A percentile compares a stretch with the other conserved stretches of the same genome.
Conservation (phyloP, 441 rosid genomes). For the Flueggea neowawraea region DNA sequence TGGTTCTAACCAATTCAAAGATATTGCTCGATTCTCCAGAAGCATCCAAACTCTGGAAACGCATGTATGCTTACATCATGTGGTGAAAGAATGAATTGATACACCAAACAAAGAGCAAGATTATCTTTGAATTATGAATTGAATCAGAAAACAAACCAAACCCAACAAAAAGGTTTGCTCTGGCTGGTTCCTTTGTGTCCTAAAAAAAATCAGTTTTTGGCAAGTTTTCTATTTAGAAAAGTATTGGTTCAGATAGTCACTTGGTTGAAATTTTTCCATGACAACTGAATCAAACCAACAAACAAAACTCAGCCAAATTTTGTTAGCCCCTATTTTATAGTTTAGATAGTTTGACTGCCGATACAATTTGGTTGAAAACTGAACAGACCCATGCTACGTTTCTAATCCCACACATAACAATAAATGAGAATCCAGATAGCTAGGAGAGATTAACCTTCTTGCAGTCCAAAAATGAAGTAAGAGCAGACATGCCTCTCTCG, state of each 20-base stretch:
- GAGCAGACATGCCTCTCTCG: conserved; percentile 56
- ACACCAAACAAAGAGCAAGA: background rate
- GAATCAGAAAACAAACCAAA: too few relatives aligned
- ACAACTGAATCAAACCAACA: background rate
- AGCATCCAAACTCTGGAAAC: conserved; percentile 62
- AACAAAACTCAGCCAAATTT: background rate
- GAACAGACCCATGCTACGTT: too few relatives aligned
- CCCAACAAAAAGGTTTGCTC: too few relatives aligned
- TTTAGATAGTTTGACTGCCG: too few relatives aligned
- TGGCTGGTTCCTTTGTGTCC: too few relatives aligned
- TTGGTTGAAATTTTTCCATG: too few relatives aligned
- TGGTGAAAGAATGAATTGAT: background rate
- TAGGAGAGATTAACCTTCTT: conserved; percentile 50
- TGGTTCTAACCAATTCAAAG: conserved; percentile 57
- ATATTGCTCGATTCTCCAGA: conserved; percentile 41
- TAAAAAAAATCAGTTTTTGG: too few relatives aligned
- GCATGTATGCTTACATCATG: conserved; percentile 7
- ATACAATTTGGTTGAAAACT: too few relatives aligned
- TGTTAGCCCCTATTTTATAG: too few relatives aligned
- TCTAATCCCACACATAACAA: background rate
- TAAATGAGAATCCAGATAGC: conserved; percentile 6
- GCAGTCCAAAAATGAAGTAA: conserved; percentile 62
- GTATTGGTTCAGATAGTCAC: too few relatives aligned
- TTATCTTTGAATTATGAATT: too few relatives aligned
- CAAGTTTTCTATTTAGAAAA: too few relatives aligned